These are phyloP conservation scores for Xylariaceae sp. DNA, from an alignment of 2,329 filamentous ascomycete genomes.

Conservation along the genomic window DNA sequence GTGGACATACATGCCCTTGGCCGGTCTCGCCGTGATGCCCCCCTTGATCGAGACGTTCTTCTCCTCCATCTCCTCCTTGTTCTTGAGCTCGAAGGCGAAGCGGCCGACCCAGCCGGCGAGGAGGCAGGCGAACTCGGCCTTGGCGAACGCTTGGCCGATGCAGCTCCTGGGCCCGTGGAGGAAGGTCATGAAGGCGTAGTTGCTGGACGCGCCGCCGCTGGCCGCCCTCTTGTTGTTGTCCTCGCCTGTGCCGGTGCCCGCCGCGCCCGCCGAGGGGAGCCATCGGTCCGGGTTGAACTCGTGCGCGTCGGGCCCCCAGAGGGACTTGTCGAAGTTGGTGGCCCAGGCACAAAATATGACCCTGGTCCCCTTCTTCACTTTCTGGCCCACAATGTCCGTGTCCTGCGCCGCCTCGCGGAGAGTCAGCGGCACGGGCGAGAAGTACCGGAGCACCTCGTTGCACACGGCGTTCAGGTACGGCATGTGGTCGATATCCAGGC, in stretches of 20 bases:
- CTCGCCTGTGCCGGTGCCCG: too few species aligned
- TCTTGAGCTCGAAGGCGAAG: conserved; percentile 58
- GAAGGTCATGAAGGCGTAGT: conserved; percentile 77
- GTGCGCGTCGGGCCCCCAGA: conserved; percentile 73
- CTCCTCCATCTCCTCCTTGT: conserved; percentile 60
- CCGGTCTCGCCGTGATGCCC: conserved; percentile 66
- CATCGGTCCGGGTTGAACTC: conserved; percentile 77
- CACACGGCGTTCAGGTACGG: conserved; percentile 39
- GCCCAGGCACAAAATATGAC: conserved; percentile 61
- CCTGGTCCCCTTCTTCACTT: conserved; percentile 57
- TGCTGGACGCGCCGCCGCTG: conserved; percentile 66
- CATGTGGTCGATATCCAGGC: conserved; percentile 35
- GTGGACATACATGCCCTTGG: conserved; percentile 64
- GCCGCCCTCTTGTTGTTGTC: conserved; percentile 41
- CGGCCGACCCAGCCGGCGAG: conserved; percentile 70
- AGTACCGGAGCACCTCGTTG: conserved; percentile 39
- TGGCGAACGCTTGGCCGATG: conserved; percentile 77
- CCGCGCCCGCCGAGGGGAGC: conserved; percentile 43
- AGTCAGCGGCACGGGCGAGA: conserved; percentile 47
- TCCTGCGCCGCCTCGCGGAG: conserved; percentile 52
- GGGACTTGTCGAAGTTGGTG: conserved; percentile 59
- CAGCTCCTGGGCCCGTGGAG: conserved; percentile 81
- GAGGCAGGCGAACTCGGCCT: conserved; percentile 78
- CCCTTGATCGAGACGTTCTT: conserved; percentile 61
- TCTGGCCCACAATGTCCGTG: conserved; percentile 51